phyloP scores from a whole-genome alignment of 2,329 filamentous ascomycete genomes.

The Trichoderma pleuroti region DNA sequence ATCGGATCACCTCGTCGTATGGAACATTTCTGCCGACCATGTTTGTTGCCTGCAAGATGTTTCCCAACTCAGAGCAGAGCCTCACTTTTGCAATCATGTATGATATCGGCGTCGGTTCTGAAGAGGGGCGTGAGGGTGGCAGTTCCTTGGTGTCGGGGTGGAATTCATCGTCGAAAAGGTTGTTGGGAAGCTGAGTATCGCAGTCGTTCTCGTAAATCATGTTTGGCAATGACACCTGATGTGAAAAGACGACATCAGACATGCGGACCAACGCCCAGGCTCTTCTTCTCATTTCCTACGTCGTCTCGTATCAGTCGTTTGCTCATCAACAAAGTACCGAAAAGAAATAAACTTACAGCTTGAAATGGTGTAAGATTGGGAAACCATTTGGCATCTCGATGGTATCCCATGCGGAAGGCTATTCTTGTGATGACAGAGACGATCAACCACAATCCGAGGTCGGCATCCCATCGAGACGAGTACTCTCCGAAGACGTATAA shows the following conservation, averaged over 20 bases:
- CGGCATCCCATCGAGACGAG: conserved; percentile 68
- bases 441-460: conserved; percentile 62
- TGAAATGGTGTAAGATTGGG: conserved; percentile 68
- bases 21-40: conserved; percentile 52
- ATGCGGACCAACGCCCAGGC: conserved; percentile 70
- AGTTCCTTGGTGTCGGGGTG: conserved; percentile 64
- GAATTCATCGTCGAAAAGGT: conserved; percentile 79
- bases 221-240: conserved; percentile 61
- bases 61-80: conserved; percentile 65
- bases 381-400: conserved; percentile 74
- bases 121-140: conserved; percentile 63
- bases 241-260: conserved; percentile 73
- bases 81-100: conserved; percentile 75
- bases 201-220: conserved; percentile 74
- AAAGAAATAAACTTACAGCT: conserved; percentile 45
- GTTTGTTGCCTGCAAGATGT: conserved; percentile 64
- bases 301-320: not conserved
- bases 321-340: not conserved
- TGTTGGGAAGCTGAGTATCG: conserved; percentile 71
- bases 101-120: conserved; percentile 70
- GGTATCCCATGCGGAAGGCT: conserved; percentile 69
- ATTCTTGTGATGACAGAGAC: conserved; percentile 53
- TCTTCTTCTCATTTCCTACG: conserved; percentile 65
- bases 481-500: conserved; percentile 75
- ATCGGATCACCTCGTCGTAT: conserved; percentile 62